Base-by-base conservation (phyloP, 2,329 filamentous ascomycete species). In the Trichocomaceae sp. region DNA sequence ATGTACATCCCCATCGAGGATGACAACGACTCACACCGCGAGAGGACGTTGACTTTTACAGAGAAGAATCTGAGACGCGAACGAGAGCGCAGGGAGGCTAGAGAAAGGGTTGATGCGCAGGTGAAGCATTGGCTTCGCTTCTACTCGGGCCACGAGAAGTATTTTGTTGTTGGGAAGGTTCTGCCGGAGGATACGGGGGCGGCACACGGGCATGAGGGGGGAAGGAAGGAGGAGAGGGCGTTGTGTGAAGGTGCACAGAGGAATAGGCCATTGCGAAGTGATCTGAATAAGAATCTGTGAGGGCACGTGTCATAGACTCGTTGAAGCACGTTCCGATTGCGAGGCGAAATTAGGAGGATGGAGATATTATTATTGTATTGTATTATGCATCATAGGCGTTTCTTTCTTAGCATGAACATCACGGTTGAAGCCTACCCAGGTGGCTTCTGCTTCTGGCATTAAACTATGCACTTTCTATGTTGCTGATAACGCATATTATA, bases 41-140 rank as follows among this genome's bases (percentile, higher is more conserved):
- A 68, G n/a, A 61, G 61, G 57, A 50, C 48, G 6, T 57, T 75
- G 60, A 69, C 63, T 5, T 64, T 63, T 35, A 68, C 63, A n/a
- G 66, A 75, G 66, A 65, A 70, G 62, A 81, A 81, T 70, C 72
- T 73, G 26, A 66, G 79, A 54, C 80, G 82, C 59, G 80, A 81
- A 62, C 72, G 79, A 67, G 92, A 96, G 75, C 63, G 79, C 50
- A 76, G 78, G 51, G 74, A 79, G 49, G 92, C 91, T 22, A 77
- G 75, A 70, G 74, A 80, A 61, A 80, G 83, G 69, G 86, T 89
- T 2, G 70, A 82, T 57, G 81, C 83, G 20, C 82, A 83, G 12
- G 76, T 99, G 55, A 76, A 81, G 67, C 85, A 92, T 71, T 97
- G 91, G 93, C 83, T 86, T 57, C 77, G 81, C 50, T 90, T 97